Evolutionary conservation across 305 asterid genomes (phyloP).

Genomic region (Plantago lanceolata): DNA sequence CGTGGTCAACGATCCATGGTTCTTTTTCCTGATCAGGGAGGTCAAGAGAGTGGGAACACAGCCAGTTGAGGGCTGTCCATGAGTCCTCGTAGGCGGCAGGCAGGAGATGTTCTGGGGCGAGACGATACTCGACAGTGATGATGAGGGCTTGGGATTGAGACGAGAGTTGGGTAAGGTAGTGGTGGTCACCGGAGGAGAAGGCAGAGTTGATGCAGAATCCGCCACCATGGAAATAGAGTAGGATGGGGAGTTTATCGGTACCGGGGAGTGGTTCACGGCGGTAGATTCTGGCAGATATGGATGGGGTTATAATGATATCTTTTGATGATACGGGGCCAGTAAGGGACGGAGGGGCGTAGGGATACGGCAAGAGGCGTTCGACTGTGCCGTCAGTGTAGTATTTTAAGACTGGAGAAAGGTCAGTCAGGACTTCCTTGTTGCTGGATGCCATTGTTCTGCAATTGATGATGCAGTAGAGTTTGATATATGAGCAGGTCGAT

Average conservation of each 20-base stretch:
- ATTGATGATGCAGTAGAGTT: too few species aligned
- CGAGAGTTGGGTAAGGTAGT: constrained; percentile 25
- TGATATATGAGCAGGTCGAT: too few species aligned
- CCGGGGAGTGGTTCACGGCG: constrained; percentile 32
- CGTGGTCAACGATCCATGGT: constrained; percentile 35
- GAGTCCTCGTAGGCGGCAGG: constrained; percentile 41
- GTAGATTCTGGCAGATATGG: constrained; percentile 36
- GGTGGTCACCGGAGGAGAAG: constrained; percentile 31
- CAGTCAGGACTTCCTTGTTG: constrained; percentile 9
- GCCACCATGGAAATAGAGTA: constrained; percentile 46
- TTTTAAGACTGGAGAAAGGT: constrained; percentile 35
- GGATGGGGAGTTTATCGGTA: constrained; percentile 32
- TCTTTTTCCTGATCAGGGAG: constrained; percentile 17
- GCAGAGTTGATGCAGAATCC: constrained; percentile 46
- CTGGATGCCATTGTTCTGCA: constrained; percentile 20
- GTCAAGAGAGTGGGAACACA: constrained; percentile 20
- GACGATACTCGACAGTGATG: constrained; percentile 41
- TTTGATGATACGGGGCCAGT: constrained; percentile 40
- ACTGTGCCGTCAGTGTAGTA: constrained; percentile 47
- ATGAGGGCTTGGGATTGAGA: constrained; percentile 32
- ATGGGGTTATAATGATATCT: constrained; percentile 34
- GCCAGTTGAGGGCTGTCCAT: constrained; percentile 35
- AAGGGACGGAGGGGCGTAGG: constrained; percentile 29
- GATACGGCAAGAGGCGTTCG: constrained; percentile 29
- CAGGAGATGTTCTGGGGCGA: constrained; percentile 35